These are phyloP conservation scores for Lachancea quebecensis DNA, from an alignment of 805 yeast genomes.

Conservation along the genomic window DNA sequence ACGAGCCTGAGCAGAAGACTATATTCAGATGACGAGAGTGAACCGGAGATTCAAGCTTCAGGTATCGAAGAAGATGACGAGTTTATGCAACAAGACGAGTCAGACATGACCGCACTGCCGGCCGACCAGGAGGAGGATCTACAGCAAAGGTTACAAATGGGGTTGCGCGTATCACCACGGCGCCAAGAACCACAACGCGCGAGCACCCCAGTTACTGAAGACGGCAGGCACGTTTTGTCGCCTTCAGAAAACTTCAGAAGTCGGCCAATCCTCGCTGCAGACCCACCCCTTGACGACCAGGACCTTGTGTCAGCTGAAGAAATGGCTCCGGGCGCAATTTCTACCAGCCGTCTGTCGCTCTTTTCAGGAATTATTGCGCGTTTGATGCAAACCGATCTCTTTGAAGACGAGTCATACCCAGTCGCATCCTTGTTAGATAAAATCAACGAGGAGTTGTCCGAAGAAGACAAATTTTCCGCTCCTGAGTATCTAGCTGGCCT, in stretches of 20 bases:
- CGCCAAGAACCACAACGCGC: slow-evolving; percentile 11
- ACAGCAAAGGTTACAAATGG: slow-evolving; percentile 22
- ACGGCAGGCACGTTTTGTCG: slow-evolving; percentile 5
- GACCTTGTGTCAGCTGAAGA: slow-evolving; percentile 15
- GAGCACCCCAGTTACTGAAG: slow-evolving; percentile 4
- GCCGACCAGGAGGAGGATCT: slow-evolving; percentile 28
- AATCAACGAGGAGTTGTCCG: slow-evolving; percentile 40
- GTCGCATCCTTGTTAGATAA: slow-evolving; percentile 33
- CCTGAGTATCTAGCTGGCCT: slow-evolving; percentile 42
- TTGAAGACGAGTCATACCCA: slow-evolving; percentile 40
- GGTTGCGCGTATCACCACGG: slow-evolving; percentile 29
- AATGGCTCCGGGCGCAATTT: slow-evolving; percentile 34
- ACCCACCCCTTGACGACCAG: slow-evolving; percentile 18
- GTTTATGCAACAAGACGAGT: slow-evolving; percentile 12
- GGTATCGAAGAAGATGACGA: slow-evolving; percentile 25
- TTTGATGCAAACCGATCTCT: slow-evolving; percentile 38
- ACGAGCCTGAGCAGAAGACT: slow-evolving; percentile 28
- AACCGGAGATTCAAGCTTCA: slow-evolving; percentile 24
- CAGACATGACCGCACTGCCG: slow-evolving; percentile 24
- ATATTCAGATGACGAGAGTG: slow-evolving; percentile 30
- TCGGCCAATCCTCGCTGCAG: slow-evolving; percentile 13
- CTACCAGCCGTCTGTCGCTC: slow-evolving; percentile 42
- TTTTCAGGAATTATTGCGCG: slow-evolving; percentile 43
- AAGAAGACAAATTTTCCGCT: slow-evolving; percentile 41
- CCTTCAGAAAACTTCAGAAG: slow-evolving; percentile 6